phyloP scores from a whole-genome alignment of 345 rosid genomes.

The Balakata baccata region DNA sequence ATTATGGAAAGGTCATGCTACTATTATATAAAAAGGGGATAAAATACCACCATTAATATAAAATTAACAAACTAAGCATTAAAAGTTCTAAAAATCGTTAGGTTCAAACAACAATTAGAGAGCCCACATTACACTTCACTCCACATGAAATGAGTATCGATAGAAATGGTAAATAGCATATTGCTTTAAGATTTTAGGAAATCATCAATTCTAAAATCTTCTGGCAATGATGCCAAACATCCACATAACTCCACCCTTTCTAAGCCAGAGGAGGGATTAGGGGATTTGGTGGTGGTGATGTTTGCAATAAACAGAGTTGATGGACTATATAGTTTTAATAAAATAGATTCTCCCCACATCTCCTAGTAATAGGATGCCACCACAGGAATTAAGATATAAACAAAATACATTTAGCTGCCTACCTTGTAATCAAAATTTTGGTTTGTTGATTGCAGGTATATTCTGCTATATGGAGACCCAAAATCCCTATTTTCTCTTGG shows the following conservation, averaged over 20 bases:
- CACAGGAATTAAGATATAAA: constrained; percentile 6
- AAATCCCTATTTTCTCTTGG: constrained; percentile 32
- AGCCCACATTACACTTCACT: constrained; percentile 12
- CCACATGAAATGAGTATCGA: neutral
- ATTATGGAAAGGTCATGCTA: neutral
- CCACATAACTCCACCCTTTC: constrained; percentile 40
- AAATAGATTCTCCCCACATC: neutral
- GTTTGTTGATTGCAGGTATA: constrained; percentile 49
- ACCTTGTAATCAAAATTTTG: constrained; percentile 87
- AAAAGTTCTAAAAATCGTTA: neutral
- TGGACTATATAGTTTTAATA: constrained; percentile 21
- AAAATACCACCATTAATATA: neutral
- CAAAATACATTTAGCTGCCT: constrained; percentile 9
- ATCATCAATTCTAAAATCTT: neutral
- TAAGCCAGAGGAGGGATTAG: neutral
- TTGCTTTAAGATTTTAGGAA: neutral
- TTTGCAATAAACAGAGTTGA: constrained; percentile 60
- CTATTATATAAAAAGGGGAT: neutral
- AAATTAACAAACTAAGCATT: neutral
- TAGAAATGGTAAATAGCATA: neutral
- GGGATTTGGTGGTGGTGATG: neutral
- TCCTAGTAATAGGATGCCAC: neutral
- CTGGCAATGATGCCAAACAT: constrained; percentile 26
- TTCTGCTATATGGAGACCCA: constrained; percentile 34
- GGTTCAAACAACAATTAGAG: neutral